These are phyloP conservation scores for Solanum phureja DNA, from an alignment of 257 asterid genomes.

Conservation along the genomic window DNA sequence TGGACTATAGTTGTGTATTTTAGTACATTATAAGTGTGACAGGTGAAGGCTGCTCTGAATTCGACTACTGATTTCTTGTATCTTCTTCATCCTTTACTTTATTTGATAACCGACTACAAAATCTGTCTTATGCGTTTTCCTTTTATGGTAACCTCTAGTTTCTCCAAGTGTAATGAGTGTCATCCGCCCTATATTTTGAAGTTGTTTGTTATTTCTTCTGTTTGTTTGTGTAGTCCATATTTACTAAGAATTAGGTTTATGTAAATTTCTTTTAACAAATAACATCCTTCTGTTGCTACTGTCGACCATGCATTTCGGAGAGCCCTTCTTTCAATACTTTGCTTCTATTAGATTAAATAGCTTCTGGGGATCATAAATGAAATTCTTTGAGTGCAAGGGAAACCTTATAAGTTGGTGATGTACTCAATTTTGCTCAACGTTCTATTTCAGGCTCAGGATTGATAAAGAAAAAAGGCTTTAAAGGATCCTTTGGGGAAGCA, in stretches of 20 bases:
- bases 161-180: not conserved
- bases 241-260: not conserved
- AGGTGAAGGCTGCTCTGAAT: not conserved
- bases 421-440: not conserved
- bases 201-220: not conserved
- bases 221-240: not conserved
- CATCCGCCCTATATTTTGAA: not conserved
- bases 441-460: slow-evolving; percentile 58
- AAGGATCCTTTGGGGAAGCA: slow-evolving; percentile 71
- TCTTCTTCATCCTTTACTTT: not conserved
- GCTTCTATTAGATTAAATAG: not conserved
- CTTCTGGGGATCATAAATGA: not conserved
- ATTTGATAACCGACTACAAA: not conserved
- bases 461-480: slow-evolving; percentile 61
- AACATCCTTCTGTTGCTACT: not conserved
- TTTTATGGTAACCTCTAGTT: not conserved
- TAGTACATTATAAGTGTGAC: not conserved
- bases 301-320: not conserved
- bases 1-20: not conserved
- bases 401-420: not conserved
- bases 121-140: not conserved
- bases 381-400: not conserved
- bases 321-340: not conserved
- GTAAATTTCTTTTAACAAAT: not conserved
- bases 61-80: not conserved